Conservation (phyloP, 1,139 yeast genomes). For the Maudiozyma humilis region DNA sequence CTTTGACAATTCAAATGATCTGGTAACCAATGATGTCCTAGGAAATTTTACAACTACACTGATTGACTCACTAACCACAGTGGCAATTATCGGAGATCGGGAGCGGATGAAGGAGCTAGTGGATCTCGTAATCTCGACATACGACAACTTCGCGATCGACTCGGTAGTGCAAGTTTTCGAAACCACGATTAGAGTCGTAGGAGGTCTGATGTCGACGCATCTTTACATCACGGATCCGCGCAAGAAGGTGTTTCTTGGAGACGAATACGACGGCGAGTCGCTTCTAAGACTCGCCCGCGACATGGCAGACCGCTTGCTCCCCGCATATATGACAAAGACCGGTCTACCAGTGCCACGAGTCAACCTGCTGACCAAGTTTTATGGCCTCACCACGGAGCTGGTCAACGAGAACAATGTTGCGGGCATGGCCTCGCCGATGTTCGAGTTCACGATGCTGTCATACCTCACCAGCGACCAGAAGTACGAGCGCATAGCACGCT, state of each 20-base stretch:
- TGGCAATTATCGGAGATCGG: slow-evolving; percentile 63
- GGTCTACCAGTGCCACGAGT: slow-evolving; percentile 69
- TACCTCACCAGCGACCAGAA: slow-evolving; percentile 63
- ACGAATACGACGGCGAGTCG: slow-evolving; percentile 43
- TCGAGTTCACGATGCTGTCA: slow-evolving; percentile 71
- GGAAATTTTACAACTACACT: slow-evolving; percentile 77
- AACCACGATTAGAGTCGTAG: slow-evolving; percentile 68
- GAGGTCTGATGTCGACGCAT: slow-evolving; percentile 74
- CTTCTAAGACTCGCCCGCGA: slow-evolving; percentile 61
- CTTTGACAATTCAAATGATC: slow-evolving; percentile 42
- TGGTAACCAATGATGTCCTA: slow-evolving; percentile 68
- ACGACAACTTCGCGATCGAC: slow-evolving; percentile 47
- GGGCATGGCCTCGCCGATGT: slow-evolving; percentile 75
- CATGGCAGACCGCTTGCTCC: slow-evolving; percentile 56
- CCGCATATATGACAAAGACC: slow-evolving; percentile 53
- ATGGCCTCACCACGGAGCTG: slow-evolving; percentile 29
- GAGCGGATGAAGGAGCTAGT: slow-evolving; percentile 45
- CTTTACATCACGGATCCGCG: slow-evolving; percentile 54
- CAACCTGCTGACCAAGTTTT: slow-evolving; percentile 49
- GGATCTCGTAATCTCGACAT: slow-evolving; percentile 35
- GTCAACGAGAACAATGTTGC: slow-evolving; percentile 69
- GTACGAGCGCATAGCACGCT: slow-evolving; percentile 55
- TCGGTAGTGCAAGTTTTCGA: slow-evolving; percentile 82
- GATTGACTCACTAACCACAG: slow-evolving; percentile 71
- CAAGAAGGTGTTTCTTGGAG: slow-evolving; percentile 38